Conservation (phyloP, 2,329 filamentous ascomycete species). For the Colletotrichum salicis region DNA sequence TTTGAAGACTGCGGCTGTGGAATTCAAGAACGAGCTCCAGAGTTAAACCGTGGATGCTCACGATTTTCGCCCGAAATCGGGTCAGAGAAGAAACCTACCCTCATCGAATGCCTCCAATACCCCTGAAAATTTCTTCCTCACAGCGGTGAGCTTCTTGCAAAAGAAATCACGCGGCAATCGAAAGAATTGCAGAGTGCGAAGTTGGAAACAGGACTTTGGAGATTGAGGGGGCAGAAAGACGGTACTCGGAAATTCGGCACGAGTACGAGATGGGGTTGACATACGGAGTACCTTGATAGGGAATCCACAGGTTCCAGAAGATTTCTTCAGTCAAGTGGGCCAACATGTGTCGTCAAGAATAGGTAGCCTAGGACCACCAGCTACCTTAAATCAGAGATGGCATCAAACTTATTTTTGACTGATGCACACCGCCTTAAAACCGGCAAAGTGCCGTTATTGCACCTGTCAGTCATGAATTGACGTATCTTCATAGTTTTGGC, state of each 20-base stretch:
- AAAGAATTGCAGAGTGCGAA: not conserved
- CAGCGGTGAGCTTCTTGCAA: not conserved
- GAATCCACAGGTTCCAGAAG: slow-evolving; percentile 17
- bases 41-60: not conserved
- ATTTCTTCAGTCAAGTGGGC: slow-evolving; percentile 16
- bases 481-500: not conserved
- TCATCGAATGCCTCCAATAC: not conserved
- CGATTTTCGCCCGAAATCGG: not conserved
- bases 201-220: not conserved
- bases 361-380: not conserved
- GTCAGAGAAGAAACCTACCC: not conserved
- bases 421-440: not conserved
- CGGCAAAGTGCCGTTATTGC: not conserved
- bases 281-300: not conserved
- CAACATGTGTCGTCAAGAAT: slow-evolving; percentile 13
- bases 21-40: not conserved
- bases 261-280: slow-evolving; percentile 1
- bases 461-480: not conserved
- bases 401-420: slow-evolving; percentile 22
- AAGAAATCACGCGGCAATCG: not conserved
- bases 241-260: not conserved
- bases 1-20: not conserved
- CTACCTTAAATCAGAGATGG: not conserved
- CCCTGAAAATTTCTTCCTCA: not conserved
- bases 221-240: not conserved